Evolutionary conservation across 1,284 basidiomycete genomes (phyloP).

Genomic region (Calocybe gambosa): DNA sequence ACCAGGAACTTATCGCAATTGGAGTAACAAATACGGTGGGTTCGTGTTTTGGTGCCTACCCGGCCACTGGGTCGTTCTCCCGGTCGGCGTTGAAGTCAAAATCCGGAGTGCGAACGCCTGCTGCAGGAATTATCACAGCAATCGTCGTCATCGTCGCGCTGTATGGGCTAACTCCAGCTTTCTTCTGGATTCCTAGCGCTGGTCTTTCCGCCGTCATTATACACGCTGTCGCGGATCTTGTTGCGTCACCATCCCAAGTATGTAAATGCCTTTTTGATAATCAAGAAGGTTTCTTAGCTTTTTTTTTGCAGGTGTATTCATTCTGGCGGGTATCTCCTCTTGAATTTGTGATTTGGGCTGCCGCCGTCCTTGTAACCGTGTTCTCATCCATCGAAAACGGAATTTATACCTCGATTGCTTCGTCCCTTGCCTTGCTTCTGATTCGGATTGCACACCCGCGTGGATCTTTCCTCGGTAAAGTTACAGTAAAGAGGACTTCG

Average conservation of each 20-base stretch:
- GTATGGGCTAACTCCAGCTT: conserved; percentile 88
- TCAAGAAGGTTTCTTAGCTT: neutral
- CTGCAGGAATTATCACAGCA: conserved; percentile 84
- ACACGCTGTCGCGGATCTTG: conserved; percentile 90
- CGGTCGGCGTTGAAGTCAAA: conserved; percentile 95
- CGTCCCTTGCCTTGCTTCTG: conserved; percentile 82
- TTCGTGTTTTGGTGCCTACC: conserved; percentile 86
- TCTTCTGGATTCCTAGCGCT: conserved; percentile 82
- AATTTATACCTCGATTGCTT: conserved; percentile 85
- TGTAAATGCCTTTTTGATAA: conserved; percentile 1
- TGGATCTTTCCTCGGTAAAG: conserved; percentile 86
- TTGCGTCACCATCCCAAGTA: conserved; percentile 77
- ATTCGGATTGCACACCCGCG: conserved; percentile 89
- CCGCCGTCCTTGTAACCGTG: conserved; percentile 84
- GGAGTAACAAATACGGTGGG: conserved; percentile 92
- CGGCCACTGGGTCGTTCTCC: conserved; percentile 97
- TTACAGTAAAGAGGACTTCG: conserved; percentile 34
- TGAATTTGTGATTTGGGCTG: conserved; percentile 88
- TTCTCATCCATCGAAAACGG: conserved; percentile 91
- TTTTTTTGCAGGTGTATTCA: conserved; percentile 52
- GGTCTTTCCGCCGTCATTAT: conserved; percentile 92
- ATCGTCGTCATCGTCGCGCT: conserved; percentile 90
- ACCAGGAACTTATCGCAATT: conserved; percentile 96
- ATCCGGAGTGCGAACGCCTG: conserved; percentile 92
- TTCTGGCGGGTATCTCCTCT: conserved; percentile 95